Evolutionary conservation across 805 yeast genomes (phyloP).

Genomic region (Ogataea philodendri): DNA sequence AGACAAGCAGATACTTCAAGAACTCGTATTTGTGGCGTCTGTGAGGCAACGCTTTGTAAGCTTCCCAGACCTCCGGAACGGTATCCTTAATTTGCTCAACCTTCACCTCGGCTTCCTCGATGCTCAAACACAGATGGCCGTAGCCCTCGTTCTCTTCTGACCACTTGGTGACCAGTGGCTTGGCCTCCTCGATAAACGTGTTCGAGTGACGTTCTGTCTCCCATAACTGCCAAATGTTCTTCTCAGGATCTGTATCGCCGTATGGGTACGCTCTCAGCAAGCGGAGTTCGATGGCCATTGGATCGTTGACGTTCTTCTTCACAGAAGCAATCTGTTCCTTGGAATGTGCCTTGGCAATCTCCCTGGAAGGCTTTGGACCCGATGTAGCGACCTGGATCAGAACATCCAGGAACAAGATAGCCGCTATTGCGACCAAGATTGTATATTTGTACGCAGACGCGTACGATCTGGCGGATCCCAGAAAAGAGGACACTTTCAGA

Average conservation of each 20-base stretch:
- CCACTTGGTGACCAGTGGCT: constrained; percentile 11
- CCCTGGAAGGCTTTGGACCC: constrained; percentile 1
- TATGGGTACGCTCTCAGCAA: constrained; percentile 18
- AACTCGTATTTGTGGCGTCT: constrained; percentile 47
- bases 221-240: constrained; percentile 22
- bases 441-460: constrained; percentile 4
- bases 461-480: constrained; percentile 1
- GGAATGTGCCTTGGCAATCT: background rate
- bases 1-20: constrained; percentile 48
- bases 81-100: constrained; percentile 9
- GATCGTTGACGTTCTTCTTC: constrained; percentile 14
- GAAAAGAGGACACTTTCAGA: constrained; percentile 1
- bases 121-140: constrained; percentile 10
- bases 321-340: background rate
- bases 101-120: constrained; percentile 11
- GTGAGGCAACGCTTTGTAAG: constrained; percentile 47
- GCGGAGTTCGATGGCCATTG: constrained; percentile 18
- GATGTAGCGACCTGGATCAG: constrained; percentile 2
- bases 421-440: constrained; percentile 4
- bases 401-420: constrained; percentile 3
- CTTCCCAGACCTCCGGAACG: constrained; percentile 48
- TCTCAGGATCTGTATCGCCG: constrained; percentile 16
- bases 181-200: constrained; percentile 10
- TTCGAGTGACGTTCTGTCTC: constrained; percentile 9
- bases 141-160: constrained; percentile 9